A percentile compares a stretch with the other conserved stretches of the same genome.
These are phyloP conservation scores for Vigna angularis DNA, from an alignment of 306 rosid species.

Conservation along the genomic window DNA sequence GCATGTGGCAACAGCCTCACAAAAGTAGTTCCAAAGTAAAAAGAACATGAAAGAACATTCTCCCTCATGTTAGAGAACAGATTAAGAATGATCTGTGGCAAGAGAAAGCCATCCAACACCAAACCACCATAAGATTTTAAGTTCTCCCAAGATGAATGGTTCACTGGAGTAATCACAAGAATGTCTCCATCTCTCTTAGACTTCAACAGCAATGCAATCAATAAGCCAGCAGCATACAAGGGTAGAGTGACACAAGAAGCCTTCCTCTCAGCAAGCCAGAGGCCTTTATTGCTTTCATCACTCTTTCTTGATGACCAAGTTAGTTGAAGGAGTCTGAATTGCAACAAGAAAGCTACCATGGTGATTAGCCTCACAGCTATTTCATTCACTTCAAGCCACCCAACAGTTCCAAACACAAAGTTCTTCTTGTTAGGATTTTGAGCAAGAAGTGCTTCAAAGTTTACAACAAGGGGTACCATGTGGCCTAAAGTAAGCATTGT, in stretches of 20 bases:
- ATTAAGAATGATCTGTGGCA: slow-evolving; percentile 71
- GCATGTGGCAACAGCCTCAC: slow-evolving; percentile 65
- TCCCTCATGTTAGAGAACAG: slow-evolving; percentile 48
- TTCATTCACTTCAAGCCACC: slow-evolving; percentile 66
- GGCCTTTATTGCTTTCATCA: slow-evolving; percentile 29
- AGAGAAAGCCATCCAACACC: slow-evolving; percentile 63
- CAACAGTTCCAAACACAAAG: slow-evolving; percentile 43
- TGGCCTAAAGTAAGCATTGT: slow-evolving; percentile 53
- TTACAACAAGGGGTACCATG: slow-evolving; percentile 63
- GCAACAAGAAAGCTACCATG: slow-evolving; percentile 65
- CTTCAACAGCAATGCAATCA: slow-evolving; percentile 46
- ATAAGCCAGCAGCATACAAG: slow-evolving; percentile 47
- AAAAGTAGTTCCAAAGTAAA: slow-evolving; percentile 66
- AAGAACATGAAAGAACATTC: slow-evolving; percentile 51
- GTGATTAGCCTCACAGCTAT: slow-evolving; percentile 52
- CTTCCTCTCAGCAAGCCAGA: slow-evolving; percentile 57
- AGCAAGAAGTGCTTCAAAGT: slow-evolving; percentile 65
- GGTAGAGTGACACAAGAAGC: slow-evolving; percentile 43
- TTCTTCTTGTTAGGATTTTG: slow-evolving; percentile 32
- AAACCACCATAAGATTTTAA: slow-evolving; percentile 55
- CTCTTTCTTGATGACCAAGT: slow-evolving; percentile 61
- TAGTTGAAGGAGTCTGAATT: slow-evolving; percentile 60
- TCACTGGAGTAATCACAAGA: background rate
- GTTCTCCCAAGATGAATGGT: slow-evolving; percentile 51
- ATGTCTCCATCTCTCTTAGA: slow-evolving; percentile 1